Evolutionary conservation across 768 basidiomycete genomes (phyloP), one percentile per base, ranked within the genome.

Genomic region (Agaricus sinodeliciosus): DNA sequence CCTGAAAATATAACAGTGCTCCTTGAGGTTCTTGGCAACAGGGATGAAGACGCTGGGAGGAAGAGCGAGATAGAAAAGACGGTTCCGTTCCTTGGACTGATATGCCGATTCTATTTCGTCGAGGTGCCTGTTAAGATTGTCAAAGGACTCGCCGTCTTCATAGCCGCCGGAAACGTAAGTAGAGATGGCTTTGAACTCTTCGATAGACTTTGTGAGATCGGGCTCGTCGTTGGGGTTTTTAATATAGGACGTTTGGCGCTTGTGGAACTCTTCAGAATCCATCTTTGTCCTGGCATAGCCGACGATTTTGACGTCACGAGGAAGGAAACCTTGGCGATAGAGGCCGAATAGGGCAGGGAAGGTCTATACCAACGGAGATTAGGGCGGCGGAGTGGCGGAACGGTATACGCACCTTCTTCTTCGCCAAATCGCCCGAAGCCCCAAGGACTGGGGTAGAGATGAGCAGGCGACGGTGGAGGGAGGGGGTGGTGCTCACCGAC

Each of bases 261-360:
- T 86, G 69, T 88, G 80, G 69, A 88, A 97, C 58, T 95, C 94
- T 35, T 75, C 76, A 22, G 73, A 65, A 66, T 87, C 83, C 93
- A 95, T 95, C 74, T 94, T 95, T 22, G 95, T 94, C 58, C 95
- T 83, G 22, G 95, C 95, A 67, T 98, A 99, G 19, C 95, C 95
- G 53, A 99, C 85, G 68, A 99, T 94, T 71, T 87, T 86, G 59
- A 87, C 78, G 67, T 81, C 87, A 49, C 77, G 76, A 25, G 95
- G 94, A 28, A 99, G 82, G 72, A 84, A 85, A 42, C 78, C 82
- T 57, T 83, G 81, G 58, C 77, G 77, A 75, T 81, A 96, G 60
- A 99, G 84, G 51, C 84, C 86, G 67, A 96, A 97, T 51, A 99
- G 77, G 25, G 95, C 95, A 9, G 95, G 95, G 69, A 93, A 88